Conservation (phyloP, 352 stramenopile genomes). For the Pythium dissotocum region DNA sequence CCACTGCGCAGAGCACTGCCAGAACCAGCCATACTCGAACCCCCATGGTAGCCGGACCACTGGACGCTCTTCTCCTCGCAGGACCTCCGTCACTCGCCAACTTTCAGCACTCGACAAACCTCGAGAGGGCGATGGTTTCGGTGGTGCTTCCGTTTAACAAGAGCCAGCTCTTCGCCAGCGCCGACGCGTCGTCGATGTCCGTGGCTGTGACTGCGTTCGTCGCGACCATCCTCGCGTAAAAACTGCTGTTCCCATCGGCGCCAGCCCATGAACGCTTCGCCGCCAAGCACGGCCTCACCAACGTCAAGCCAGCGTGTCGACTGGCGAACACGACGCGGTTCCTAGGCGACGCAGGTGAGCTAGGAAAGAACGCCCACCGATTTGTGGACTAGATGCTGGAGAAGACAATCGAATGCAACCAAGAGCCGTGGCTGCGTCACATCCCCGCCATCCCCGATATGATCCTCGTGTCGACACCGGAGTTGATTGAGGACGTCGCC, state of each 20-base stretch:
- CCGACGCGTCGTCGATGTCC: conserved; percentile 1
- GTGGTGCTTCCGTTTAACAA: not conserved
- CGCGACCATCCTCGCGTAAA: conserved; percentile 18
- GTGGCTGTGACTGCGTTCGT: conserved; percentile 1
- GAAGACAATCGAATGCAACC: conserved; percentile 10
- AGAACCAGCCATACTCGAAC: no score
- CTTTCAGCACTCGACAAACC: not conserved
- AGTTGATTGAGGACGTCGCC: conserved; percentile 23
- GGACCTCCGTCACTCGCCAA: not conserved
- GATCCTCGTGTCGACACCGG: conserved; percentile 19
- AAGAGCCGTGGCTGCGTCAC: conserved; percentile 13
- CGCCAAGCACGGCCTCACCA: conserved; percentile 13
- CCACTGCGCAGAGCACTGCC: no score
- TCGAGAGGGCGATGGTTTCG: not conserved
- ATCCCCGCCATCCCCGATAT: conserved; percentile 19
- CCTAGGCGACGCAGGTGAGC: conserved; percentile 7
- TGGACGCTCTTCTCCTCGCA: no score
- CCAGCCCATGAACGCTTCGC: conserved; percentile 15
- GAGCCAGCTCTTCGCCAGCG: not conserved
- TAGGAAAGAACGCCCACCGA: conserved; percentile 8
- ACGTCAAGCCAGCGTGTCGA: conserved; percentile 8
- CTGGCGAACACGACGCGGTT: conserved; percentile 5
- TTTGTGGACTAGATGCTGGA: conserved; percentile 24
- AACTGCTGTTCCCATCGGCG: conserved; percentile 7
- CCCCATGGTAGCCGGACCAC: no score